phyloP scores from a whole-genome alignment of 352 stramenopile genomes.

The Vaucheria bursata region DNA sequence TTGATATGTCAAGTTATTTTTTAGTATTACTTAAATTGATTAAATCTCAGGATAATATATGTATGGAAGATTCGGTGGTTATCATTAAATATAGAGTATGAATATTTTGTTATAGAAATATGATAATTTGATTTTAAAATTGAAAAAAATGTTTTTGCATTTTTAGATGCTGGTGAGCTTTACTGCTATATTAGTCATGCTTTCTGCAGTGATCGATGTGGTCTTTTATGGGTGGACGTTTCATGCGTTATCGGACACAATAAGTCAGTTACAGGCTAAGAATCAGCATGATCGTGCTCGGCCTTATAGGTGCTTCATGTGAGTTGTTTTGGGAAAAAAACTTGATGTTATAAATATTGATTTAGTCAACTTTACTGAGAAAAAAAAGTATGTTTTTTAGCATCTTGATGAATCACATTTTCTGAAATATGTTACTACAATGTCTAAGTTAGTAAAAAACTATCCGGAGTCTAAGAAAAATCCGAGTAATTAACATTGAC shows the following conservation, averaged over 20 bases:
- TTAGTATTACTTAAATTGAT: too few relatives aligned
- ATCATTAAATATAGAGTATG: too few relatives aligned
- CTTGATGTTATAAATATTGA: neutral
- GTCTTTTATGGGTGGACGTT: slow-evolving; percentile 30
- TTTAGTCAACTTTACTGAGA: neutral
- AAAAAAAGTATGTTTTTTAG: neutral
- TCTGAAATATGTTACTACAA: neutral
- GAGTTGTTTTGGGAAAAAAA: neutral
- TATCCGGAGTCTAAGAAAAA: too few relatives aligned
- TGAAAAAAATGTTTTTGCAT: too few relatives aligned
- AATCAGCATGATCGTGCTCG: neutral
- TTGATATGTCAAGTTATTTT: too few relatives aligned
- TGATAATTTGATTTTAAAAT: too few relatives aligned
- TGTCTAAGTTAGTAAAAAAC: neutral
- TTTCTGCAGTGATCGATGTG: slow-evolving; percentile 16
- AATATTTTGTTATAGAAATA: too few relatives aligned
- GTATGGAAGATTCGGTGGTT: too few relatives aligned
- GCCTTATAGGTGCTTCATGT: neutral
- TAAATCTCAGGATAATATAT: too few relatives aligned
- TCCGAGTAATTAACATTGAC: too few relatives aligned
- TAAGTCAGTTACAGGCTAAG: neutral
- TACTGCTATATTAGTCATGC: slow-evolving; percentile 21
- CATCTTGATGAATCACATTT: neutral
- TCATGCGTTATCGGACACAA: neutral
- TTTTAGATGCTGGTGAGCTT: neutral